Percentiles rank a stretch among this genome's conserved stretches.
Evolutionary conservation across 2,329 filamentous ascomycete genomes (phyloP).

Genomic region (Aspergillus spinulosporus): DNA sequence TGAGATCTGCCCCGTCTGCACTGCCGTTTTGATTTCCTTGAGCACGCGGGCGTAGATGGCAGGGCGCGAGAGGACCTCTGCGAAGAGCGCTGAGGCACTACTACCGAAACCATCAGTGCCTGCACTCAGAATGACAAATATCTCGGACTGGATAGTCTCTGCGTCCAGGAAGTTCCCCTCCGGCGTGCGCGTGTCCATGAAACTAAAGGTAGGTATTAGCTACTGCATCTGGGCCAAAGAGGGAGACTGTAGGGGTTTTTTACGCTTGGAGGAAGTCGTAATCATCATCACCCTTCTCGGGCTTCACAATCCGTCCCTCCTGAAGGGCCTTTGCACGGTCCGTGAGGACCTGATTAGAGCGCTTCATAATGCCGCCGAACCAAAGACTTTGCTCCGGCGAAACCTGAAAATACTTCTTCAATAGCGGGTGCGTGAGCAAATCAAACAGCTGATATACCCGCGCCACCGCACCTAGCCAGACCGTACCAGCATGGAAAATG

Average conservation of each 20-base stretch:
- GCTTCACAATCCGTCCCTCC: background rate
- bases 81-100: background rate
- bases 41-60: background rate
- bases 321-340: background rate
- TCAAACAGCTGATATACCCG: background rate
- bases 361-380: background rate
- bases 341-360: background rate
- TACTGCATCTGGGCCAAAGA: background rate
- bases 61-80: background rate
- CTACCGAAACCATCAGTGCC: background rate
- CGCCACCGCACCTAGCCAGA: background rate
- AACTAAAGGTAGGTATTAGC: background rate
- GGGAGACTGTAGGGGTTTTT: background rate
- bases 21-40: background rate
- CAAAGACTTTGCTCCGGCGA: background rate
- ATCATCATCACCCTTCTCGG: background rate
- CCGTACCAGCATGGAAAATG: background rate
- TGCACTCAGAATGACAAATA: background rate
- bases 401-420: background rate
- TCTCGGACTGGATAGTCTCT: background rate
- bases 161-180: background rate
- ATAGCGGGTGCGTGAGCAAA: background rate
- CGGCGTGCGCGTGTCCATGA: background rate
- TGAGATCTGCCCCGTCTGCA: background rate
- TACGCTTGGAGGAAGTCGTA: background rate